Evolutionary conservation across 192 early-diverging fungal genomes (phyloP).

Genomic region (Coemansia sp.): DNA sequence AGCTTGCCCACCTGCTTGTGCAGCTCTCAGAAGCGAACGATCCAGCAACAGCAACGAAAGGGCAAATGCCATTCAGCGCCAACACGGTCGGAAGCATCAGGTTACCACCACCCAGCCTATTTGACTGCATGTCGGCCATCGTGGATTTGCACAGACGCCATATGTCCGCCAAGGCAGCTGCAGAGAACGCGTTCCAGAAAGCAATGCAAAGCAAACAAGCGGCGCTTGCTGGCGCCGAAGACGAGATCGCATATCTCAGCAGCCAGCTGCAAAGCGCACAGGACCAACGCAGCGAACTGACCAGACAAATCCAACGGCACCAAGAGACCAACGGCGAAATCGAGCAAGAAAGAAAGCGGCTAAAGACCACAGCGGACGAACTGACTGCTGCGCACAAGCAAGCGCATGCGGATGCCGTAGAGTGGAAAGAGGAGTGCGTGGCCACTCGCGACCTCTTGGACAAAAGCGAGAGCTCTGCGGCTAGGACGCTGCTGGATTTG

Average conservation of each 20-base stretch:
- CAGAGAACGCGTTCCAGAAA: neutral
- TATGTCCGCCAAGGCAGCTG: neutral
- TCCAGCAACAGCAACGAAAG: neutral
- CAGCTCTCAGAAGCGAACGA: neutral
- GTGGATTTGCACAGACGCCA: neutral
- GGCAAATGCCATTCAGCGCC: neutral
- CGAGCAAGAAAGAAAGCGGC: constrained; percentile 3
- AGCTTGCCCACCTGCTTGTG: constrained; percentile 9
- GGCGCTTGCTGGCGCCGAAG: constrained; percentile 8
- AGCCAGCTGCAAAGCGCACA: constrained; percentile 1
- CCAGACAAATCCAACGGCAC: neutral
- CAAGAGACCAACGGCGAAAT: neutral
- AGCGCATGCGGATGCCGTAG: constrained; percentile 13
- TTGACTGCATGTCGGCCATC: neutral
- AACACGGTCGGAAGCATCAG: neutral
- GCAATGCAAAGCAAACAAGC: neutral
- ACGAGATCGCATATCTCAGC: neutral
- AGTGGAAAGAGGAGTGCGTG: constrained; percentile 35
- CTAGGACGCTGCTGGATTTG: neutral
- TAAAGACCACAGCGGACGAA: neutral
- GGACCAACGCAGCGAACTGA: neutral
- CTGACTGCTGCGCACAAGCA: neutral
- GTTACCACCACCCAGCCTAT: neutral
- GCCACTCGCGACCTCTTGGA: constrained; percentile 16
- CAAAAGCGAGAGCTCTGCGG: neutral